Percentiles rank a stretch among this genome's conserved stretches.
Conservation (phyloP, 257 asterid genomes). For the Mitragyna speciosa region DNA sequence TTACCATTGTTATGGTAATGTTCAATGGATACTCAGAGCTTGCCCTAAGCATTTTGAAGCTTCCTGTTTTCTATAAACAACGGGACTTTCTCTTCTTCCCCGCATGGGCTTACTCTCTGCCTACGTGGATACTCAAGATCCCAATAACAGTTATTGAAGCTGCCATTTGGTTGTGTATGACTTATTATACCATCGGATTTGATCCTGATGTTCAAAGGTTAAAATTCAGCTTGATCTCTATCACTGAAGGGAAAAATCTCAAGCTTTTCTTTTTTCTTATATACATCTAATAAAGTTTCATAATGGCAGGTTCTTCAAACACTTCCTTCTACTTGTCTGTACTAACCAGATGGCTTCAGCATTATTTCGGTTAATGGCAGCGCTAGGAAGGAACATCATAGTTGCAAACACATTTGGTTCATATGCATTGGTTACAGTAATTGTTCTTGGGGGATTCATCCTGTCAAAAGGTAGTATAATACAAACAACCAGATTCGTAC, state of each 20-base stretch:
- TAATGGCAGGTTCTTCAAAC: slow-evolving; percentile 58
- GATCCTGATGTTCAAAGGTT: slow-evolving; percentile 81
- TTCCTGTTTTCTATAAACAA: slow-evolving; percentile 89
- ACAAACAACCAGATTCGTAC: neutral
- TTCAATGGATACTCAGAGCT: slow-evolving; percentile 89
- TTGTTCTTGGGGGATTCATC: slow-evolving; percentile 90
- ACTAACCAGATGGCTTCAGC: slow-evolving; percentile 90
- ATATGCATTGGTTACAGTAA: slow-evolving; percentile 72
- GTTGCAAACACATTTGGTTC: slow-evolving; percentile 92
- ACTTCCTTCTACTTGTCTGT: slow-evolving; percentile 60
- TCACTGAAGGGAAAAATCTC: neutral
- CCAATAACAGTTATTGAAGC: slow-evolving; percentile 73
- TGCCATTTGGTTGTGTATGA: slow-evolving; percentile 68
- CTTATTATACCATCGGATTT: slow-evolving; percentile 85
- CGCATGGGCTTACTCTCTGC: slow-evolving; percentile 82
- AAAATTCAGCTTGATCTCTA: neutral
- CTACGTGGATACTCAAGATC: slow-evolving; percentile 79
- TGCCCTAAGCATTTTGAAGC: slow-evolving; percentile 72
- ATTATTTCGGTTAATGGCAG: slow-evolving; percentile 82
- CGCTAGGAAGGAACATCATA: slow-evolving; percentile 79
- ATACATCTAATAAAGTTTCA: neutral
- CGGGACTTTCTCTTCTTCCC: slow-evolving; percentile 82
- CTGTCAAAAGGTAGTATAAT: slow-evolving; percentile 63
- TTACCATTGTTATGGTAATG: slow-evolving; percentile 67
- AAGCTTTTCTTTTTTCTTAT: neutral